Base-by-base conservation (phyloP, 306 rosid genomes). In the Rosa rugosa region DNA sequence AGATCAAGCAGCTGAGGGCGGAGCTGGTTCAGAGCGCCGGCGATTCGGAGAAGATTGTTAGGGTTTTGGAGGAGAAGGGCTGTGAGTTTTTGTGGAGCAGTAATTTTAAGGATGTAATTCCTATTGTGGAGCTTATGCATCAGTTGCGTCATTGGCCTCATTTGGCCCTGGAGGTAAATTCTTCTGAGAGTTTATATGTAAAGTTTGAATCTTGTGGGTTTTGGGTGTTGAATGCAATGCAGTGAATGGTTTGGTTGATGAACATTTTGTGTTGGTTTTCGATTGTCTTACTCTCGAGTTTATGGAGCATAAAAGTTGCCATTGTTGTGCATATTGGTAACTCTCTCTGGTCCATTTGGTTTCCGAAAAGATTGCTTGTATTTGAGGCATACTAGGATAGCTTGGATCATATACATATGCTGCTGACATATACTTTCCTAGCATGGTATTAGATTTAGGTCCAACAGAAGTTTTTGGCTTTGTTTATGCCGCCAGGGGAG, bases 101-200 rank as follows among this genome's bases (percentile, higher is more conserved):
- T 38, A 5, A 78, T 1, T 65, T 16, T 36, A 3, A 5, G 0
- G 49, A 23, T 68, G 89, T 89, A 34, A 54, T 44, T 11, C 81
- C 76, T 0, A 16, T 84, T 62, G n/a, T 84, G 25, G 85, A 89
- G 76, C 87, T 94, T 49, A 79, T 92, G 81, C 73, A 75, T 71
- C 83, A 84, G 84, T 82, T 94, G 86, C 67, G 59, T 79, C 81
- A 88, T 3, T 62, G 59, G 75, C 96, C 94, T 83, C 56, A 60
- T 16, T 81, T 94, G 70, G 89, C 88, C 14, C 73, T 85, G 7
- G 80, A 86, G 96, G 96, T 89, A 8, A 49, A 22, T 20, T 71
- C 11, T 50, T 50, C 2, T 22, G 22, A 45, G 17, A 23, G 23
- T 36, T 69, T 53, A 7, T 8, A 4, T 22, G 42, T 42, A 42